phyloP scores from a whole-genome alignment of 176 grass and related monocot species.

The barley (Hordeum vulgare) region MorexV3_pseudomolecules_assembly NC_058522.1:514622761-514623260 shows the following conservation, averaged over 20 bases:
- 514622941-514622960: constrained; percentile 57
- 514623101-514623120: constrained; percentile 45
- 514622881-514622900: constrained; percentile 79
- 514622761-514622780: constrained; percentile 71
- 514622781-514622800: constrained; percentile 71
- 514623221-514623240: constrained; percentile 24
- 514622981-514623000: constrained; percentile 68
- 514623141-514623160: neutral
- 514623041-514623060: constrained; percentile 62
- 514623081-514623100: constrained; percentile 62
- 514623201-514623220: constrained; percentile 37
- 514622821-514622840: constrained; percentile 53
- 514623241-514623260: neutral
- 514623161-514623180: constrained; percentile 12
- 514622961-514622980: constrained; percentile 63
- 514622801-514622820: constrained; percentile 65
- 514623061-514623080: constrained; percentile 68
- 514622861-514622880: constrained; percentile 63
- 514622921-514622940: constrained; percentile 61
- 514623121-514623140: neutral
- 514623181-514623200: neutral
- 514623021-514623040: constrained; percentile 55
- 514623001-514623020: constrained; percentile 64
- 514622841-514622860: constrained; percentile 73
- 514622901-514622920: constrained; percentile 47